A percentile compares a stretch with the other conserved stretches of the same genome.
phyloP scores from a whole-genome alignment of 2,329 filamentous ascomycete genomes.

The Thermochaetoides dissita region DNA sequence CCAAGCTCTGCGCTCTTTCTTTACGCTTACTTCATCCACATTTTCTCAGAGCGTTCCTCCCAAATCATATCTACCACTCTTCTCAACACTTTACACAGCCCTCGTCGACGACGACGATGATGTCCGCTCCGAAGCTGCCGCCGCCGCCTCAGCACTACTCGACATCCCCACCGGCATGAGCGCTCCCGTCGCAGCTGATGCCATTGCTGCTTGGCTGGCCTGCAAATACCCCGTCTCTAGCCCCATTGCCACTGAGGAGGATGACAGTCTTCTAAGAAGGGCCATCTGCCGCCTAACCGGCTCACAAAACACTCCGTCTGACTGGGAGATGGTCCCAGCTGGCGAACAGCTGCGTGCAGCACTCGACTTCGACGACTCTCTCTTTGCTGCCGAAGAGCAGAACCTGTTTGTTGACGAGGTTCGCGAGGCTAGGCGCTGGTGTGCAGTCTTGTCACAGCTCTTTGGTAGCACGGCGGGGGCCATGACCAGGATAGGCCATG shows the following conservation, averaged over 20 bases:
- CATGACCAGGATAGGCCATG: no score
- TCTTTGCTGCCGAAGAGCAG: constrained; percentile 84
- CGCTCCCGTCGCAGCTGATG: constrained; percentile 32
- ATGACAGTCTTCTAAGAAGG: no score
- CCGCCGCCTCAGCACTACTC: constrained; percentile 23
- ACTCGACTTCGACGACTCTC: constrained; percentile 44
- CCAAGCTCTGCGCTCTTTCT: constrained; percentile 40
- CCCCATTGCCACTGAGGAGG: no score
- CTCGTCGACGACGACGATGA: constrained; percentile 90
- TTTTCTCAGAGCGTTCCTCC: no score
- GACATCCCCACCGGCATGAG: constrained; percentile 32
- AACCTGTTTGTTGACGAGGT: constrained; percentile 86
- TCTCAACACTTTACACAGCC: constrained; percentile 57
- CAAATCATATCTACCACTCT: constrained; percentile 34
- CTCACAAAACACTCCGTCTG: no score
- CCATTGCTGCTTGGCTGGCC: constrained; percentile 31
- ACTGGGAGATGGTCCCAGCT: constrained; percentile 18
- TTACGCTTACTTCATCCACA: constrained; percentile 11
- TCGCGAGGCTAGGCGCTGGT: constrained; percentile 59
- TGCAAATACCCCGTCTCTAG: constrained; percentile 20
- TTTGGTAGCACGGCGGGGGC: no score
- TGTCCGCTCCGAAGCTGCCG: constrained; percentile 52
- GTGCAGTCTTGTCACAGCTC: constrained; percentile 18
- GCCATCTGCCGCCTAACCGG: no score
- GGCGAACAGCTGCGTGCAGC: constrained; percentile 29